Percentiles rank a stretch among this genome's conserved stretches.
Conservation (phyloP, 2,329 filamentous ascomycete species). For the Beauveria sp. region DNA sequence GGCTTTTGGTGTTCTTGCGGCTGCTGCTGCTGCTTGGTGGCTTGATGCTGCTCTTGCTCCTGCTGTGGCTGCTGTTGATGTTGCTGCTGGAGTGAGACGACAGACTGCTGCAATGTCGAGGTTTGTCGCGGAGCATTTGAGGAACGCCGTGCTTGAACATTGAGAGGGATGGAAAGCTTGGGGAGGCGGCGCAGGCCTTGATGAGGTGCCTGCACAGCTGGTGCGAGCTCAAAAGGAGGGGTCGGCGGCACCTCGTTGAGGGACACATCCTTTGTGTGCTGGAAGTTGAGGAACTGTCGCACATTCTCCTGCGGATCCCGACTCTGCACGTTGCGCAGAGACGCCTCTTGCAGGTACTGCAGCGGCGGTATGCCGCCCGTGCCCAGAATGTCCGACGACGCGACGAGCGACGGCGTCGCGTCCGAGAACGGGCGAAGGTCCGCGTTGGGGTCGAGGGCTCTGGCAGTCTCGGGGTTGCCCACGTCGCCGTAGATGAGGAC, state of each 20-base stretch:
- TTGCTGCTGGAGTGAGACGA: constrained; percentile 15
- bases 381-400: constrained; percentile 84
- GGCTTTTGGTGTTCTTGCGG: neutral
- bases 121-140: constrained; percentile 20
- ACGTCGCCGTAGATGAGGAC: constrained; percentile 74
- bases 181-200: constrained; percentile 51
- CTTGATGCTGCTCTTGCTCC: neutral
- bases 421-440: constrained; percentile 64
- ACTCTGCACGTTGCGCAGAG: constrained; percentile 59
- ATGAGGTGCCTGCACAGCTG: constrained; percentile 31
- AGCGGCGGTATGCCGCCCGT: constrained; percentile 56
- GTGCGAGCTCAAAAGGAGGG: constrained; percentile 60
- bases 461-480: constrained; percentile 63
- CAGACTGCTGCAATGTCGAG: constrained; percentile 20
- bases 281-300: constrained; percentile 81
- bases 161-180: constrained; percentile 52
- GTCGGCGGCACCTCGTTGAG: constrained; percentile 56
- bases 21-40: neutral
- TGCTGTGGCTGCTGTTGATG: constrained; percentile 14
- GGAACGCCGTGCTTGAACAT: constrained; percentile 22
- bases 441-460: constrained; percentile 44
- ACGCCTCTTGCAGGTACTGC: constrained; percentile 64
- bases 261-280: constrained; percentile 43
- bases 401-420: constrained; percentile 72
- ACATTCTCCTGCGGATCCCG: constrained; percentile 90